phyloP scores from a whole-genome alignment of 2,329 filamentous ascomycete genomes.

The Botrytis squamosa region DNA sequence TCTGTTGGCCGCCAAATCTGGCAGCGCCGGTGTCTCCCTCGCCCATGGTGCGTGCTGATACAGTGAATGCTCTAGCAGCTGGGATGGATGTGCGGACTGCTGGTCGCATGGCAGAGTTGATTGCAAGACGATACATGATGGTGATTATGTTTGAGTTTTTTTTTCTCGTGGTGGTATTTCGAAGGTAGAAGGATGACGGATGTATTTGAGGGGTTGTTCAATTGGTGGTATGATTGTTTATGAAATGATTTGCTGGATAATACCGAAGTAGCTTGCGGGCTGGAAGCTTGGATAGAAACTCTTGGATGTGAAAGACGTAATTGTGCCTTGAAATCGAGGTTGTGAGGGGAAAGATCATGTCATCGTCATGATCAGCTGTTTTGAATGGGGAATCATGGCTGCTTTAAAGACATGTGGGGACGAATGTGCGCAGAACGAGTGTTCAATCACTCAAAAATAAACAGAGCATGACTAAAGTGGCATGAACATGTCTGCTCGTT shows the following conservation, averaged over 20 bases:
- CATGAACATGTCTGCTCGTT: neutral
- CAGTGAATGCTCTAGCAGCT: slow-evolving; percentile 50
- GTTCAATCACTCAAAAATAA: neutral
- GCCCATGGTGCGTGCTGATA: slow-evolving; percentile 50
- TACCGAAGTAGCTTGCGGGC: neutral
- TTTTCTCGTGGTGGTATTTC: neutral
- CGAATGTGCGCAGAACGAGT: too few species aligned
- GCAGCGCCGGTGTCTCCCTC: slow-evolving; percentile 57
- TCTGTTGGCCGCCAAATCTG: slow-evolving; percentile 31
- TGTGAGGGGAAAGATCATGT: neutral
- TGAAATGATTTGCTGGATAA: slow-evolving; percentile 25
- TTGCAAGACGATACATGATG: slow-evolving; percentile 64
- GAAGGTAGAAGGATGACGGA: neutral
- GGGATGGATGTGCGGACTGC: slow-evolving; percentile 46
- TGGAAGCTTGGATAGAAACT: slow-evolving; percentile 16
- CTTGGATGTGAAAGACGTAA: neutral
- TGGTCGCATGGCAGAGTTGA: slow-evolving; percentile 51
- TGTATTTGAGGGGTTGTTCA: slow-evolving; percentile 30
- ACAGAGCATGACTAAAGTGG: neutral
- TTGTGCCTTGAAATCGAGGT: neutral
- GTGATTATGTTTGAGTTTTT: slow-evolving; percentile 20
- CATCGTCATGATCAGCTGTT: slow-evolving; percentile 14
- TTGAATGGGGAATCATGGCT: neutral
- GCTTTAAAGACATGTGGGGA: neutral
- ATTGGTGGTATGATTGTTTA: slow-evolving; percentile 32